Base-by-base conservation (phyloP, 1,139 yeast species). In the Saccharomyces hybrid region DNA sequence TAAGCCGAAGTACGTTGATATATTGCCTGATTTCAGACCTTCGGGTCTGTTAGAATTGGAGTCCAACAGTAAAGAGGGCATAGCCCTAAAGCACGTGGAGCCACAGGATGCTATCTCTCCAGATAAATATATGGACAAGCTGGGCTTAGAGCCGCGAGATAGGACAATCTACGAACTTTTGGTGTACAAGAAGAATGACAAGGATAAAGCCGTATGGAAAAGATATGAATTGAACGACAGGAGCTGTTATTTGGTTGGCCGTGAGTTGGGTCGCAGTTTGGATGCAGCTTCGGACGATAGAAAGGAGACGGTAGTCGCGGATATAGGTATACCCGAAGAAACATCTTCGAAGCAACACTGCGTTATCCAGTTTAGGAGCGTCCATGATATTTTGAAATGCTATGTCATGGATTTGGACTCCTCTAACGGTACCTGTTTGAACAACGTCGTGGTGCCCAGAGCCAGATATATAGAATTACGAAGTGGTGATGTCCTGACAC, bases 271-370 rank as follows among this genome's bases (percentile, higher is more conserved):
- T 8, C 52, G 49, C 44, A 51, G 53, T 28, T 26, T 42, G 46
- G 44, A 53, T 3, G 55, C 53, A 5, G 29, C 14, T n/a, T 51
- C 49, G 6, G 54, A 52, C 4, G 58, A 53, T 38, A 54, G 51
- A n/a, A 32, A 56, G 44, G 82, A 78, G 56, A 60, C 62, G 5
- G 66, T 71, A 11, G 63, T 76, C 0, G 76, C 74, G 25, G 82
- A 81, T 60, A 72, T 81, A 2, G 65, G 69, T 11, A 65, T 79
- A 1, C 71, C 72, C 16, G 76, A 77, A 50, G 72, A 71, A 23
- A 67, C 77, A 1, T 76, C 79, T 47, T 78, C 83, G 1, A 75
- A 76, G 53, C 80, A 78, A 60, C 86, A 82, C 59, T 83, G 84
- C 8, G 85, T 75, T 1, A 68, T 82, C 9, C 86, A 82, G 59